Conservation (phyloP, 148 eudicot genomes). For the Silene conica region DNA sequence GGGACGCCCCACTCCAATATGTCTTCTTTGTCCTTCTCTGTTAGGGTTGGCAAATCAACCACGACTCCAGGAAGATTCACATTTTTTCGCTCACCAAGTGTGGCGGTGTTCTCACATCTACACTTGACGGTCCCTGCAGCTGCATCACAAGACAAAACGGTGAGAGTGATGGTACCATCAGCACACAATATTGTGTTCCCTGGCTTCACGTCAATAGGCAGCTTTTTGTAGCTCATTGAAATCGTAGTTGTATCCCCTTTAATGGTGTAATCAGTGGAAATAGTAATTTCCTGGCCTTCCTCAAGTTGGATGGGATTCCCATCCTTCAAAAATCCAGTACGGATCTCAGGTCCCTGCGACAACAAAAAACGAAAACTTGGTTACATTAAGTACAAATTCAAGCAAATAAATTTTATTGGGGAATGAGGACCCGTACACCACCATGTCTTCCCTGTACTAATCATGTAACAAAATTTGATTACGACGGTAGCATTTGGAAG, state of each 20-base stretch:
- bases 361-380: not conserved
- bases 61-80: conserved; percentile 72
- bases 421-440: not conserved
- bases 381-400: not conserved
- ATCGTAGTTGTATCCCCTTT: conserved; percentile 53
- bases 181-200: conserved; percentile 63
- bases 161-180: conserved; percentile 62
- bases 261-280: conserved; percentile 48
- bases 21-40: conserved; percentile 73
- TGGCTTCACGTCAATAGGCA: conserved; percentile 57
- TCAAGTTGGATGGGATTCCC: conserved; percentile 53
- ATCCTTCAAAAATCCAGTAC: conserved; percentile 65
- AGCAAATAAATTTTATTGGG: not conserved
- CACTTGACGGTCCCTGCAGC: conserved; percentile 59
- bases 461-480: not conserved
- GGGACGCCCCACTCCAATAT: conserved; percentile 68
- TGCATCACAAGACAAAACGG: conserved; percentile 57
- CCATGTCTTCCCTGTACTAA: not conserved
- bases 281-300: conserved; percentile 59
- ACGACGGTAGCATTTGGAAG: not conserved
- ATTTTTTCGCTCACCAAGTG: conserved; percentile 61
- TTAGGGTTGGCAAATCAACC: conserved; percentile 70
- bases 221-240: conserved; percentile 62
- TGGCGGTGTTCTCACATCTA: conserved; percentile 59
- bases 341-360: conserved; percentile 70